Evolutionary conservation across 2,329 filamentous ascomycete genomes (phyloP), one percentile per base, ranked within the genome.

Genomic region (Fusarium nygamai): DNA sequence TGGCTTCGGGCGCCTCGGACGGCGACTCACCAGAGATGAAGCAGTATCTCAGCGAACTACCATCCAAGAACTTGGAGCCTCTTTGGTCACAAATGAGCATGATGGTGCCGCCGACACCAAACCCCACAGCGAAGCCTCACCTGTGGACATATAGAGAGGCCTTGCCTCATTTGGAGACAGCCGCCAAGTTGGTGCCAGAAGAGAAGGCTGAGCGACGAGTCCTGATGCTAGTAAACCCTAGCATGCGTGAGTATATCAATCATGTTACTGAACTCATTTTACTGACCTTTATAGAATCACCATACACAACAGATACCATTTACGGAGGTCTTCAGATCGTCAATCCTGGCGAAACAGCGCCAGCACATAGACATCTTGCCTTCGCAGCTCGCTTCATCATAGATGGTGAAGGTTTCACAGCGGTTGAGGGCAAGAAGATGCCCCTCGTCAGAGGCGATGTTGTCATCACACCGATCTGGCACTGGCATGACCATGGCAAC

Each of bases 401-500:
- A 29, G 88, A 90, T 62, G 88, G 88, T 4, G 79, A 84, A 19
- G 88, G 88, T 3, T 91, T 90, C 75, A 90, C 89, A 0, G 88
- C 88, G 2, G 86, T 90, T 0, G 86, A 89, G 57, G 88, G 89
- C 10, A 80, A 83, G 47, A 85, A 87, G 61, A 87, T 91, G 71
- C 79, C 82, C 5, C 87, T 91, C 78, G 76, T 82, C 27, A 82
- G 85, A 5, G 88, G 88, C 14, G 88, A 90, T 70, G 86, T 90
- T 3, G 87, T 90, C 20, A 79, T 90, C 2, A 91, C 89, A 0
- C 89, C 88, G 0, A 86, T 84, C 0, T 90, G 88, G 88, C 86
- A 89, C 75, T 90, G 87, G 84, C 88, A 90, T 68, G 89, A 90
- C 67, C 88, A 91, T 64, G 89, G 89, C 7, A 90, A 90, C 54